phyloP scores from a whole-genome alignment of 2,329 filamentous ascomycete genomes.

The Anisogramma anomala region DNA sequence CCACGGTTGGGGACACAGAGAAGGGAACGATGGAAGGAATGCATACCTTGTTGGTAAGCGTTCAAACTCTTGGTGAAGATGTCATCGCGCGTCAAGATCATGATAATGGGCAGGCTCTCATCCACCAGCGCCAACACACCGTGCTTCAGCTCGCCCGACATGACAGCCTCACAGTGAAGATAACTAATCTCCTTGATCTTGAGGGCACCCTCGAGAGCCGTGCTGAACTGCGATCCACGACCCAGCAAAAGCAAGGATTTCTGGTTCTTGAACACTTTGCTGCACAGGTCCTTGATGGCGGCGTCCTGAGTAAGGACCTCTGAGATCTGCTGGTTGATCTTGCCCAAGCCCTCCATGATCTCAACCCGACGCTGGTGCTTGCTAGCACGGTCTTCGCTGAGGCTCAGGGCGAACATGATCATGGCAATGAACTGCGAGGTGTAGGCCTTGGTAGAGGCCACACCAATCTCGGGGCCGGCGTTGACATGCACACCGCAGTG shows the following conservation, averaged over 20 bases:
- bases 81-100: conserved; percentile 94
- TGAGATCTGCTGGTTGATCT: conserved; percentile 84
- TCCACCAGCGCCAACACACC: conserved; percentile 95
- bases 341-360: conserved; percentile 86
- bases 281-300: conserved; percentile 87
- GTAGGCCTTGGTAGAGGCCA: conserved; percentile 98
- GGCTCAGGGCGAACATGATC: conserved; percentile 97
- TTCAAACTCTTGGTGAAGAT: conserved; percentile 99
- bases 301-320: conserved; percentile 84
- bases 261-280: conserved; percentile 89
- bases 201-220: conserved; percentile 88
- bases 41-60: conserved; percentile 88
- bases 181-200: conserved; percentile 99
- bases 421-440: conserved; percentile 99
- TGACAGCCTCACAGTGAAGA: conserved; percentile 98
- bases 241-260: conserved; percentile 90
- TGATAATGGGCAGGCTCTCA: conserved; percentile 97
- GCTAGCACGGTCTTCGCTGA: conserved; percentile 91
- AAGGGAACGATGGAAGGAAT: neutral
- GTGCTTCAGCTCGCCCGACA: conserved; percentile 99
- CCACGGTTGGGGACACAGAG: too few species aligned
- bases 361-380: conserved; percentile 86
- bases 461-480: conserved; percentile 95
- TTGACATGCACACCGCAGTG: conserved; percentile 99
- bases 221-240: conserved; percentile 92